Evolutionary conservation across 306 rosid genomes (phyloP).

Genomic region (Cicer bijugum): DNA sequence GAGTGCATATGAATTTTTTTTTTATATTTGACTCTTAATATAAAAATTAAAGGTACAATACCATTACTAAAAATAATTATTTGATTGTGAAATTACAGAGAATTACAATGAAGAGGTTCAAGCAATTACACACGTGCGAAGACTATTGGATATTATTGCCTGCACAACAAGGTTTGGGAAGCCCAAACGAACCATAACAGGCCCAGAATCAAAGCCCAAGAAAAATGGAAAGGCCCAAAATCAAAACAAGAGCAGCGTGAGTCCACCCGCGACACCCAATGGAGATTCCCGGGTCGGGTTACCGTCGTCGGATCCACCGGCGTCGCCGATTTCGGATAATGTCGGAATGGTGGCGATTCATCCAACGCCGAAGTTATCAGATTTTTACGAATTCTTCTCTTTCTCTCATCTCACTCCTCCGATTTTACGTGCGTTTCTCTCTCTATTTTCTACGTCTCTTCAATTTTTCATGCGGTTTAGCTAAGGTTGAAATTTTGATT

Average conservation of each 20-base stretch:
- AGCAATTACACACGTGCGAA: slow-evolving; percentile 72
- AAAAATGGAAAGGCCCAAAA: slow-evolving; percentile 59
- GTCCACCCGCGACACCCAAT: slow-evolving; percentile 57
- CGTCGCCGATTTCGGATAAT: slow-evolving; percentile 68
- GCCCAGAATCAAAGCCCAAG: slow-evolving; percentile 70
- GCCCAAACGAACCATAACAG: slow-evolving; percentile 56
- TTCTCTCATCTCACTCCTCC: slow-evolving; percentile 78
- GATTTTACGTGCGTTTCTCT: slow-evolving; percentile 62
- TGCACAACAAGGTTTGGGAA: slow-evolving; percentile 76
- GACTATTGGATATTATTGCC: slow-evolving; percentile 77
- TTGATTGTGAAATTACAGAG: slow-evolving; percentile 51
- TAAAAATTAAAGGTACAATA: no score
- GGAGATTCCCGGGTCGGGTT: slow-evolving; percentile 53
- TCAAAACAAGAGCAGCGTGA: slow-evolving; percentile 41
- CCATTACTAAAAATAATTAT: no score
- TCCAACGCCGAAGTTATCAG: slow-evolving; percentile 87
- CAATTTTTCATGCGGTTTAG: background rate
- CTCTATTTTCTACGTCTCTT: background rate
- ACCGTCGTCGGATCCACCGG: slow-evolving; percentile 46
- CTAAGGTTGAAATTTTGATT: background rate
- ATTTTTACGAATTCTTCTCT: slow-evolving; percentile 90
- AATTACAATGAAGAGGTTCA: slow-evolving; percentile 63
- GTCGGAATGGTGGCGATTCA: slow-evolving; percentile 90
- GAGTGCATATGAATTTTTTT: no score
- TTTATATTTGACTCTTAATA: no score